Evolutionary conservation across 345 rosid genomes (phyloP), one percentile per base, ranked within the genome.

Genomic region (Iberis pinnata): DNA sequence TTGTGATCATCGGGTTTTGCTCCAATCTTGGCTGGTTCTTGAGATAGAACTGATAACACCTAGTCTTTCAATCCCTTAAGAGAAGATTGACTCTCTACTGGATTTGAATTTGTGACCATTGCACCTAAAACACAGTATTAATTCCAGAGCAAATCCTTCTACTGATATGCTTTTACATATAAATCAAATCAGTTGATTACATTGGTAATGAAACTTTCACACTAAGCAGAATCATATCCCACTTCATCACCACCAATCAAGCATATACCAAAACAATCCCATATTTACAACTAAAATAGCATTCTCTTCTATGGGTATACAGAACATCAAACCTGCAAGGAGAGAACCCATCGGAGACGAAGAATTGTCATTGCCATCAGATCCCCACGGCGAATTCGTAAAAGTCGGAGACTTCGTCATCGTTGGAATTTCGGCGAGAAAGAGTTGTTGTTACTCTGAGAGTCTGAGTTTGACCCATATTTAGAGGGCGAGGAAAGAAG

Each of bases 381-480:
- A 45, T 8, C 58, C 12, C 18, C 45, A 41, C 10, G 60, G 49
- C 11, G 73, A 54, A 6, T 43, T 5, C 42, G 51, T 43, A 22
- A 51, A 37, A 48, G 51, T 49, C 20, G 43, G 0, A 13, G 13
- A 39, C 11, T 9, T 38, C 31, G 51, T 22, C 63, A 51, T 50
- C 31, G 60, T n/a, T 42, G 61, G 73, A 14, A 33, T 26, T 18
- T 67, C 18, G 66, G 13, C 15, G 64, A 48, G 2, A 39, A 1
- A 38, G 65, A 50, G 43, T 11, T 56, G 12, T 39, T 45, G 37
- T 43, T 33, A 65, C 82, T 78, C 60, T n/a, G n/a, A n/a, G n/a
- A n/a, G n/a, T n/a, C n/a, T 73, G 78, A 64, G 64, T 76, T 75
- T 75, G 80, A 61, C 84, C 87, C 90, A 83, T 83, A n/a, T n/a